Conservation (phyloP, 345 rosid genomes). For the Kandelia obovata region DNA sequence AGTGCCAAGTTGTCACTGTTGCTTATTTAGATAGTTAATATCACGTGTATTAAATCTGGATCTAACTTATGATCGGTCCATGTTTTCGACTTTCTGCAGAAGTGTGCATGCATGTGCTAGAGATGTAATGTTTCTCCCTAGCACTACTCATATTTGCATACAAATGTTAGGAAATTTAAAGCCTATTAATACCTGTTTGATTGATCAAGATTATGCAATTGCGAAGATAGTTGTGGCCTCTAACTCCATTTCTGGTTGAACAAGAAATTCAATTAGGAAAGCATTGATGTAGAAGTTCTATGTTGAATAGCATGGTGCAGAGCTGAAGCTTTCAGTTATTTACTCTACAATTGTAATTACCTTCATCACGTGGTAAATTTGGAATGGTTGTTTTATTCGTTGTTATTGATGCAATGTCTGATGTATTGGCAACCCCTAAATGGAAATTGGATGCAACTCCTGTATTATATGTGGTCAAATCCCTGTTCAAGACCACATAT, state of each 20-base stretch:
- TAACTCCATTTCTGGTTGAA: neutral
- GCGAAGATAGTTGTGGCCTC: neutral
- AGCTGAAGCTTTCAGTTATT: no score
- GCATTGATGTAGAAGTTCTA: neutral
- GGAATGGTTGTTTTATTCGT: no score
- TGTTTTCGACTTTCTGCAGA: neutral
- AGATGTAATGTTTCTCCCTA: neutral
- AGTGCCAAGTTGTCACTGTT: neutral
- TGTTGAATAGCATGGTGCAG: no score
- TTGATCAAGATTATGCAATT: neutral
- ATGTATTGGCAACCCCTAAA: no score
- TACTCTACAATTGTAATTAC: no score
- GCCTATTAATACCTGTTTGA: neutral
- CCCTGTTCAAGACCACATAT: neutral
- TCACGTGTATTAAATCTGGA: conserved; percentile 9
- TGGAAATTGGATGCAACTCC: no score
- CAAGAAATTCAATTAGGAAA: neutral
- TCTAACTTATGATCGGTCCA: neutral
- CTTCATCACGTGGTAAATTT: no score
- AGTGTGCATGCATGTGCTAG: no score
- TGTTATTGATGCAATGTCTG: no score
- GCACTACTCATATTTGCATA: neutral
- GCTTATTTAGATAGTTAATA: neutral
- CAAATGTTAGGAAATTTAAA: neutral
- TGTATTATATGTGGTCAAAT: neutral